These are phyloP conservation scores for Clathrus columnatus DNA, from an alignment of 768 basidiomycete genomes.

Conservation along the genomic window DNA sequence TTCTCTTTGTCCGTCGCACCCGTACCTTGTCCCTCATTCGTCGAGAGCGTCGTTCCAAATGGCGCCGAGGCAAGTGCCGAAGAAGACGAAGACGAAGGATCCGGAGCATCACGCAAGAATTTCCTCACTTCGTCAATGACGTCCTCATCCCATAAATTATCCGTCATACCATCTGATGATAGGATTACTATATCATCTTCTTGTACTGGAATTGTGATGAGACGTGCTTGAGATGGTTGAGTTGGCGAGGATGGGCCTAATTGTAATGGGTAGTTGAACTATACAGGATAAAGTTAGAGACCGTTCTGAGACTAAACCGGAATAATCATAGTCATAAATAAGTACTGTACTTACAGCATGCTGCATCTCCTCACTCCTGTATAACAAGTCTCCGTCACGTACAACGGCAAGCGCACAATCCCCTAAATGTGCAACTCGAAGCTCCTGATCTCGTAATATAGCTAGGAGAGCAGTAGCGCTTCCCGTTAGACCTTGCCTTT, in stretches of 20 bases:
- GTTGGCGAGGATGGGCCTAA: conserved; percentile 56
- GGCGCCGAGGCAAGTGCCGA: conserved; percentile 5
- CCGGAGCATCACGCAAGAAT: conserved; percentile 32
- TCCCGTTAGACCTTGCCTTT: conserved; percentile 14
- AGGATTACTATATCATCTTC: conserved; percentile 73
- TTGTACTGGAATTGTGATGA: conserved; percentile 59
- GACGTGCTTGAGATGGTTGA: conserved; percentile 57
- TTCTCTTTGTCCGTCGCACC: conserved; percentile 10
- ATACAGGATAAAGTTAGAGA: conserved; percentile 16
- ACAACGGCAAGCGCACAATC: conserved; percentile 87
- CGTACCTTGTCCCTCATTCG: too few species aligned
- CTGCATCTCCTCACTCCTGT: conserved; percentile 92
- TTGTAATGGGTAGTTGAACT: conserved; percentile 59
- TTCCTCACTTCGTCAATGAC: conserved; percentile 71
- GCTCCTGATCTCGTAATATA: conserved; percentile 45
- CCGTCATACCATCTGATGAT: conserved; percentile 72
- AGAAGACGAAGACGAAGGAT: conserved; percentile 20
- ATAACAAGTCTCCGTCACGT: conserved; percentile 60
- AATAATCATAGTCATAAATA: conserved; percentile 3
- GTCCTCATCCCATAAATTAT: conserved; percentile 86
- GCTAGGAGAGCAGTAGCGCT: conserved; percentile 34
- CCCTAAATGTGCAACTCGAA: conserved; percentile 78
- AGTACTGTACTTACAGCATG: conserved; percentile 47
- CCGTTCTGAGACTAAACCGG: conserved; percentile 38
- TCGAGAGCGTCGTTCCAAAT: conserved; percentile 3